phyloP scores from a whole-genome alignment of 2,329 filamentous ascomycete species.

The Purpureocillium takamizusanense region DNA sequence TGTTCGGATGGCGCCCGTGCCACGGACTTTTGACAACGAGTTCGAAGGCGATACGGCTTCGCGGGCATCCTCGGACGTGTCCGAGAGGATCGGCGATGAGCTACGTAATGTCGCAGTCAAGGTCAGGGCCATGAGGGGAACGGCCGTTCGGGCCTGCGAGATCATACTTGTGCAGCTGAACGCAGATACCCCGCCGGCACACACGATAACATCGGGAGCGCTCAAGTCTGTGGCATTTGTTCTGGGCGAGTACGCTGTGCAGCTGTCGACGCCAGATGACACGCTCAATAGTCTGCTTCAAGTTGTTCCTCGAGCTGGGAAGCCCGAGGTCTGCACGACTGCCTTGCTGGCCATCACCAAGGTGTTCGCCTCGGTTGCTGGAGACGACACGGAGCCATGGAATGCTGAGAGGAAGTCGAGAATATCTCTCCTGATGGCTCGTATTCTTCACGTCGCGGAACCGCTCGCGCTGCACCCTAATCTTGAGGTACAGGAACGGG shows the following conservation, averaged over 20 bases:
- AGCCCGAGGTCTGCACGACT: slow-evolving; percentile 62
- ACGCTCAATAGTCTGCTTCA: slow-evolving; percentile 69
- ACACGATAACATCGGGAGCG: slow-evolving; percentile 51
- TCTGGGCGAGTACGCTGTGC: slow-evolving; percentile 76
- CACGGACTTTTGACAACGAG: slow-evolving; percentile 30
- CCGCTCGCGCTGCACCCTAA: slow-evolving; percentile 71
- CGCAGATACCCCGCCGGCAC: slow-evolving; percentile 43
- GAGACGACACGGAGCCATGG: slow-evolving; percentile 58
- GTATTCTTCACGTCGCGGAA: slow-evolving; percentile 76
- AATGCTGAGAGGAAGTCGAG: slow-evolving; percentile 63
- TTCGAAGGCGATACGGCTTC: slow-evolving; percentile 18
- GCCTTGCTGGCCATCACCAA: slow-evolving; percentile 82
- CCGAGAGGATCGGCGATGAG: slow-evolving; percentile 71
- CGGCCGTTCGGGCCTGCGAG: slow-evolving; percentile 78
- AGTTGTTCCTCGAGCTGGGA: slow-evolving; percentile 43
- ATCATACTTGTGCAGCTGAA: slow-evolving; percentile 56
- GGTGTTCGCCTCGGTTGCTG: slow-evolving; percentile 65
- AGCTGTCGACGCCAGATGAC: slow-evolving; percentile 60
- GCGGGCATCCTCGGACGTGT: slow-evolving; percentile 35
- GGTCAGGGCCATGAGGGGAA: slow-evolving; percentile 70
- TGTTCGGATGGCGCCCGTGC: slow-evolving; percentile 58
- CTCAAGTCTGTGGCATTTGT: slow-evolving; percentile 76
- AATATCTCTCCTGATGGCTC: slow-evolving; percentile 67
- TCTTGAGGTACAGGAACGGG: slow-evolving; percentile 88
- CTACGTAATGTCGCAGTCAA: slow-evolving; percentile 86